Evolutionary conservation across 1,284 basidiomycete species (phyloP).

Genomic region (Hortiboletus rubellus): DNA sequence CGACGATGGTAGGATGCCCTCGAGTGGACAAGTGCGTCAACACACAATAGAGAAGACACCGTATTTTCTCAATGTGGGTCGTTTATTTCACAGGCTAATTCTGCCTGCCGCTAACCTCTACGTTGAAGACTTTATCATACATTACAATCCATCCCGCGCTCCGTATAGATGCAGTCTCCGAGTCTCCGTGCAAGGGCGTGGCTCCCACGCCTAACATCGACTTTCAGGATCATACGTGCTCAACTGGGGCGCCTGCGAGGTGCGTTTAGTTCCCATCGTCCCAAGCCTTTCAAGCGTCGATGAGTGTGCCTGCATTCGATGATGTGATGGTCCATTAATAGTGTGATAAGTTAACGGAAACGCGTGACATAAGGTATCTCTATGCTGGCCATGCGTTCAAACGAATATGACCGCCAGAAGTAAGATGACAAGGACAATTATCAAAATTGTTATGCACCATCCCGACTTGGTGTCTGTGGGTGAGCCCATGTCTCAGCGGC

Average conservation of each 20-base stretch:
- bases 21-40: not conserved
- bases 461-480: constrained; percentile 64
- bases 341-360: constrained; percentile 23
- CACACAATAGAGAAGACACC: not conserved
- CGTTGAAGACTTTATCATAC: constrained; percentile 1
- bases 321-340: constrained; percentile 1
- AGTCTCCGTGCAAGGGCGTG: not conserved
- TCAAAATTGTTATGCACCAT: constrained; percentile 63
- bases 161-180: not conserved
- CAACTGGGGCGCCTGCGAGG: not conserved
- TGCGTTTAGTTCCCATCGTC: not conserved
- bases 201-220: not conserved
- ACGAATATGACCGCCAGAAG: constrained; percentile 53
- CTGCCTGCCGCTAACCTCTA: constrained; percentile 1
- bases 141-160: not conserved
- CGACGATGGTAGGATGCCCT: not conserved
- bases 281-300: not conserved
- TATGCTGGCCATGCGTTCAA: constrained; percentile 25
- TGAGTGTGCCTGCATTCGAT: too few species aligned
- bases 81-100: not conserved
- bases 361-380: constrained; percentile 11
- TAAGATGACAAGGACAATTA: constrained; percentile 49
- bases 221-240: not conserved
- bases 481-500: not conserved
- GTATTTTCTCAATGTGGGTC: not conserved